Percentiles rank a stretch among this genome's conserved stretches.
phyloP scores from a whole-genome alignment of 2,329 filamentous ascomycete genomes.

The Sordariomycetes sp. region DNA sequence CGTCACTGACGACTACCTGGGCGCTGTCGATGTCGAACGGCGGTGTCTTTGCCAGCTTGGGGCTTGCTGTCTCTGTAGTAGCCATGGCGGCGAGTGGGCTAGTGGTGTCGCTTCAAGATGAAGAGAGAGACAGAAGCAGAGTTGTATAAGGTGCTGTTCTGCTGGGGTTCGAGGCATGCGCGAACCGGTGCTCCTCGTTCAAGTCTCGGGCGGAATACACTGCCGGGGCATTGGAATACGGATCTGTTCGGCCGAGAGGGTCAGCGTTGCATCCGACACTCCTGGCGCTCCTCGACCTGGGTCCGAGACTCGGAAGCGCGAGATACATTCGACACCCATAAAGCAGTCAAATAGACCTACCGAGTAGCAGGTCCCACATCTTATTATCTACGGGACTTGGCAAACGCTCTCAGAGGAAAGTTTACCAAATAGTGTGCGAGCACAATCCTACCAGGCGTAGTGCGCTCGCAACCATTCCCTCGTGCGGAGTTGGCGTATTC shows the following conservation, averaged over 20 bases:
- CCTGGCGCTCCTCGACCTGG: background rate
- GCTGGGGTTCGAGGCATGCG: background rate
- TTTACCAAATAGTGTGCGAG: background rate
- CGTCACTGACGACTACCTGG: conserved; percentile 10
- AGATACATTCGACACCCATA: no score
- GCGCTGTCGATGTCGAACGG: conserved; percentile 9
- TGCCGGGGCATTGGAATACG: background rate
- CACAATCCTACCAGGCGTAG: background rate
- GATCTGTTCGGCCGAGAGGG: background rate
- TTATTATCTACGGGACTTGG: no score
- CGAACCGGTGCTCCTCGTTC: background rate
- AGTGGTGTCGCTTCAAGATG: background rate
- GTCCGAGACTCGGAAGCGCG: background rate
- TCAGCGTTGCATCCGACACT: background rate
- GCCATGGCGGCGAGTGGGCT: background rate
- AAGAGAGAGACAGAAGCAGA: background rate
- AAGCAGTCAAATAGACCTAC: no score
- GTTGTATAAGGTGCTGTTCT: background rate
- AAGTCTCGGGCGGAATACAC: background rate
- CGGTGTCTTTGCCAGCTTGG: background rate
- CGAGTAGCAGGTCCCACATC: no score
- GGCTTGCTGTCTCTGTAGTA: background rate
- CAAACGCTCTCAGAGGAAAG: background rate
- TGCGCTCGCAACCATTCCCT: background rate
- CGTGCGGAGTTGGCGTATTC: background rate